A percentile compares a stretch with the other conserved stretches of the same genome.
Evolutionary conservation across 2,329 filamentous ascomycete species (phyloP).

Genomic region (Paecilomyces sp.): DNA sequence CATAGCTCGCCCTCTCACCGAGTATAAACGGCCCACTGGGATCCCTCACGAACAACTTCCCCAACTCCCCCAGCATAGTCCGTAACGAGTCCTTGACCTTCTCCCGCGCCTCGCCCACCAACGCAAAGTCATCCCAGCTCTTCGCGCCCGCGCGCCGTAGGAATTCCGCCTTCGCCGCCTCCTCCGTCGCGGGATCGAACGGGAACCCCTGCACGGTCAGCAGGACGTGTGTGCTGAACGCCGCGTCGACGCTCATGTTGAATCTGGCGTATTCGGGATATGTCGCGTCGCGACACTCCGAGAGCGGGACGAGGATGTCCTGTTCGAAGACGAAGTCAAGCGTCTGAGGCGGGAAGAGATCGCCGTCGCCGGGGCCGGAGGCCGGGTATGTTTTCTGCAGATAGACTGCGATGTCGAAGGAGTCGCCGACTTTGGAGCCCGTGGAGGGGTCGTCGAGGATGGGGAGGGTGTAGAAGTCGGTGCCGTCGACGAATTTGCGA

Average conservation of each 20-base stretch:
- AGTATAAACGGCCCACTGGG: constrained; percentile 43
- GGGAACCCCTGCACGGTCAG: constrained; percentile 40
- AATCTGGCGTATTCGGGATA: constrained; percentile 41
- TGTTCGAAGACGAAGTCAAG: constrained; percentile 28
- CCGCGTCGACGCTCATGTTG: constrained; percentile 49
- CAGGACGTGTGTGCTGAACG: constrained; percentile 42
- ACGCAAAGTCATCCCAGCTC: constrained; percentile 32
- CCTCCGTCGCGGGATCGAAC: constrained; percentile 44
- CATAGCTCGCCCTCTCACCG: constrained; percentile 42
- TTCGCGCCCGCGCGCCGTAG: constrained; percentile 38
- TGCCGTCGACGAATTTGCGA: constrained; percentile 51
- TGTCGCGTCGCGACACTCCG: constrained; percentile 18
- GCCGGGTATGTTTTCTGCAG: constrained; percentile 47
- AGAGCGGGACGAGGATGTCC: constrained; percentile 34
- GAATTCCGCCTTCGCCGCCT: constrained; percentile 42
- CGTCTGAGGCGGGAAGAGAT: constrained; percentile 42
- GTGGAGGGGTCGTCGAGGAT: constrained; percentile 45
- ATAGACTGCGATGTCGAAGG: constrained; percentile 59
- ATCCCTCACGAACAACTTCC: constrained; percentile 33
- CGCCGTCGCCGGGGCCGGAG: constrained; percentile 36
- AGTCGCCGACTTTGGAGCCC: constrained; percentile 47
- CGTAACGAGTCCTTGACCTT: constrained; percentile 35
- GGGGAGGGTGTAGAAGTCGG: constrained; percentile 55
- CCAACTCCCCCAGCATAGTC: constrained; percentile 36
- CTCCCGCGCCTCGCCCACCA: constrained; percentile 34